These are phyloP conservation scores for Vigna reflexopilosa DNA, from an alignment of 306 rosid genomes.

Conservation along the genomic window DNA sequence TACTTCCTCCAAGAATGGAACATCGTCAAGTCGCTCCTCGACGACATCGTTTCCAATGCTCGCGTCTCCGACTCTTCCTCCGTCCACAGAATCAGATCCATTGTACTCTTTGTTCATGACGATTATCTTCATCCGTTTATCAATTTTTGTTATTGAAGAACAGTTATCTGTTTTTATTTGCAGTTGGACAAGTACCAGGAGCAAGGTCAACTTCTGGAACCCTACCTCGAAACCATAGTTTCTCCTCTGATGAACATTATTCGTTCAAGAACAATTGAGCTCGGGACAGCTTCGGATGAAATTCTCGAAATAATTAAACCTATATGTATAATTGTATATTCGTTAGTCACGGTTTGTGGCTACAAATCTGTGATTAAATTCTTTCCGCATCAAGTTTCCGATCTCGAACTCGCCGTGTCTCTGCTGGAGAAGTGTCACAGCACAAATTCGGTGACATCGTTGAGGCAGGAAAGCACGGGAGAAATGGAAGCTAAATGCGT, in stretches of 20 bases:
- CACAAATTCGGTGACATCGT: constrained; percentile 61
- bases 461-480: constrained; percentile 88
- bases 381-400: constrained; percentile 96
- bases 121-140: not conserved
- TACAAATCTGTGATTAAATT: constrained; percentile 89
- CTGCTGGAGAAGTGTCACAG: constrained; percentile 79
- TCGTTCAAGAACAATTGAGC: constrained; percentile 71
- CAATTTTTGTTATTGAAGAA: not conserved
- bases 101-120: constrained; percentile 52
- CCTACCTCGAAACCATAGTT: constrained; percentile 88
- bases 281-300: constrained; percentile 64
- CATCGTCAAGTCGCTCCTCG: constrained; percentile 70
- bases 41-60: constrained; percentile 73
- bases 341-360: constrained; percentile 86
- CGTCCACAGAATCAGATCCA: constrained; percentile 86
- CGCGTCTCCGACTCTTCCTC: constrained; percentile 67
- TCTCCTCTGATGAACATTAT: constrained; percentile 81
- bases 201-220: constrained; percentile 94
- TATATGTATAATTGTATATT: constrained; percentile 74
- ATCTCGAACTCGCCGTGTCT: constrained; percentile 92
- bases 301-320: constrained; percentile 82
- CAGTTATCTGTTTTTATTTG: not conserved
- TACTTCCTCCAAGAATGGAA: constrained; percentile 96
- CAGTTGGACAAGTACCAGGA: constrained; percentile 98
- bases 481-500: constrained; percentile 96